Percentiles rank a stretch among this genome's conserved stretches.
phyloP scores from a whole-genome alignment of 2,329 filamentous ascomycete genomes.

The Lasiodiplodia gonubiensis region DNA sequence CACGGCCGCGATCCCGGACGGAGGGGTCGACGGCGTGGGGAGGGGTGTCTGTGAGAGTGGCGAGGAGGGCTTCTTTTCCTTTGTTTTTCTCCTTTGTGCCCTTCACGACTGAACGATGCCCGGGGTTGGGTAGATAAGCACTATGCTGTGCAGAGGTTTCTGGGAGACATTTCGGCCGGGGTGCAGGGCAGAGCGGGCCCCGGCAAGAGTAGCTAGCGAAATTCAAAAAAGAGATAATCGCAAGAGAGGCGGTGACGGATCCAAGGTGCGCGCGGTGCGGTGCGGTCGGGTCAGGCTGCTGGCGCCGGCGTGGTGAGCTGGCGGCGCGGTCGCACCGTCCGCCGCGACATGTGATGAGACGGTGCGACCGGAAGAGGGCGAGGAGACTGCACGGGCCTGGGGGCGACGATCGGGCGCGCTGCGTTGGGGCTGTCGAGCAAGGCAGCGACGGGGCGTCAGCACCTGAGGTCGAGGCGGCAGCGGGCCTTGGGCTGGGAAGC shows the following conservation, averaged over 20 bases:
- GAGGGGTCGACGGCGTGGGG: not conserved
- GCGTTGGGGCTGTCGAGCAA: not conserved
- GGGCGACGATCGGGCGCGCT: not conserved
- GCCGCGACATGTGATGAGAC: conserved; percentile 1
- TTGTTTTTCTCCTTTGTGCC: conserved; percentile 18
- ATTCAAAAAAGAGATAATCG: conserved; percentile 10
- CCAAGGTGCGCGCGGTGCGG: not conserved
- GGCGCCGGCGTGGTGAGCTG: not conserved
- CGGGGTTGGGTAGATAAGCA: conserved; percentile 26
- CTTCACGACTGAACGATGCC: conserved; percentile 26
- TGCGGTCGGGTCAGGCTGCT: not conserved
- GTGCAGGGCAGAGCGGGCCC: not conserved
- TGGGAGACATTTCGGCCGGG: conserved; percentile 15
- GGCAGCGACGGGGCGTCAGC: conserved; percentile 10
- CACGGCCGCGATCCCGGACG: not conserved
- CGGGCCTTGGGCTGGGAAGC: conserved; percentile 1
- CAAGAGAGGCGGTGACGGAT: conserved; percentile 5
- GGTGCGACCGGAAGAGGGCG: not conserved
- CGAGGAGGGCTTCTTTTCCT: not conserved
- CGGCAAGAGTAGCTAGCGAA: conserved; percentile 20
- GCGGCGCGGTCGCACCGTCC: conserved; percentile 16
- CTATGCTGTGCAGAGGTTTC: conserved; percentile 20
- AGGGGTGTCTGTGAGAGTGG: not conserved
- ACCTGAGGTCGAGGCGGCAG: conserved; percentile 1
- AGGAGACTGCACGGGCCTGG: conserved; percentile 3